phyloP scores from a whole-genome alignment of 2,329 filamentous ascomycete species.

The Ambrosiella cleistominuta region DNA sequence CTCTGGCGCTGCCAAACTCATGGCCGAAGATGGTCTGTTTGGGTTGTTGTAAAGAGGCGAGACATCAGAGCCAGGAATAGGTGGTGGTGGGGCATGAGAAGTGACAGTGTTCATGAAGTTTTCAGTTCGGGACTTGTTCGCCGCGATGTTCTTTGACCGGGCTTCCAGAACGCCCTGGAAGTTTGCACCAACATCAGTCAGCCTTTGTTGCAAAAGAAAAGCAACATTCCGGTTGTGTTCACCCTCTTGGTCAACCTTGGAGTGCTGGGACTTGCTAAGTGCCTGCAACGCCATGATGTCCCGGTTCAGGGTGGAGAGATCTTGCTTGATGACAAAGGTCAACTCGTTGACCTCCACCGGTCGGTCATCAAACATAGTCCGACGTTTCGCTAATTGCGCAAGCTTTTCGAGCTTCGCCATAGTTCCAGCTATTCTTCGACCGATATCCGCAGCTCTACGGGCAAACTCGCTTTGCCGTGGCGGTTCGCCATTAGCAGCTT shows the following conservation, averaged over 20 bases:
- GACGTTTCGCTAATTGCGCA: slow-evolving; percentile 85
- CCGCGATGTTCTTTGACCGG: slow-evolving; percentile 94
- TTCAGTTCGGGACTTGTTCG: slow-evolving; percentile 76
- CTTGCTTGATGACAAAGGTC: slow-evolving; percentile 96
- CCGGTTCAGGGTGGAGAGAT: slow-evolving; percentile 66
- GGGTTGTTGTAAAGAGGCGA: slow-evolving; percentile 78
- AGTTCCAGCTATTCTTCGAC: slow-evolving; percentile 73
- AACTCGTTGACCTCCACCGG: slow-evolving; percentile 94
- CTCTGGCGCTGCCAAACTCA: slow-evolving; percentile 62
- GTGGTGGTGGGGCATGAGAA: slow-evolving; percentile 29
- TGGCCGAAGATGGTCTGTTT: slow-evolving; percentile 52
- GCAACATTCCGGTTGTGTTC: slow-evolving; percentile 98
- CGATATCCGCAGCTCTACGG: slow-evolving; percentile 77
- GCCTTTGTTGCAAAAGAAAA: slow-evolving; percentile 72
- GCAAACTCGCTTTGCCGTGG: slow-evolving; percentile 74
- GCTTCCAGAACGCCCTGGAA: slow-evolving; percentile 97
- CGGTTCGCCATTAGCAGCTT: slow-evolving; percentile 33
- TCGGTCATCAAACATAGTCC: slow-evolving; percentile 92
- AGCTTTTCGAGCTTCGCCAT: slow-evolving; percentile 92
- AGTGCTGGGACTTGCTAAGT: slow-evolving; percentile 52
- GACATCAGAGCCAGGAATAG: slow-evolving; percentile 32
- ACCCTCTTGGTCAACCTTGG: slow-evolving; percentile 66
- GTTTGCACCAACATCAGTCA: slow-evolving; percentile 81
- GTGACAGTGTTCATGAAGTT: slow-evolving; percentile 90
- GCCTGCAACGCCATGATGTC: slow-evolving; percentile 72